A percentile compares a stretch with the other conserved stretches of the same genome.
phyloP scores from a whole-genome alignment of 2,329 filamentous ascomycete genomes.

The Arthrinium puccinioides region DNA sequence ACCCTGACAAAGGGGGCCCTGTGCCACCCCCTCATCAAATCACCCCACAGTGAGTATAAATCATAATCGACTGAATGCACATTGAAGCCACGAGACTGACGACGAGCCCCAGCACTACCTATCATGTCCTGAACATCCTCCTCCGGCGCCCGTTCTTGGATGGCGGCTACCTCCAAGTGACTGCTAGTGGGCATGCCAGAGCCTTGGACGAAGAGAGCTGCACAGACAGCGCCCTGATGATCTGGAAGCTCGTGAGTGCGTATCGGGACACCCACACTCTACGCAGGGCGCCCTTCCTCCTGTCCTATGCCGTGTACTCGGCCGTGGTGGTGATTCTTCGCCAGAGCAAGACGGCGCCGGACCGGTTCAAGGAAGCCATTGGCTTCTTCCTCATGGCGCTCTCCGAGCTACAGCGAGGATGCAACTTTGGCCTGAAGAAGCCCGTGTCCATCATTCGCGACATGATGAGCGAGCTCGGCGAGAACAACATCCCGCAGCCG shows the following conservation, averaged over 20 bases:
- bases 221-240: slow-evolving; percentile 35
- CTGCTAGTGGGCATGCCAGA: no score
- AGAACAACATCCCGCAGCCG: no score
- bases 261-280: slow-evolving; percentile 39
- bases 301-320: slow-evolving; percentile 49
- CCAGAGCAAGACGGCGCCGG: no score
- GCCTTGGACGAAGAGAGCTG: slow-evolving; percentile 38
- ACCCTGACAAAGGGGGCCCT: slow-evolving; percentile 16
- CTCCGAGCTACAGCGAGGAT: no score
- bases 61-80: no score
- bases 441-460: no score
- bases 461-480: no score
- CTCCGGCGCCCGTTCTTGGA: slow-evolving; percentile 46
- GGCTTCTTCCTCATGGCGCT: no score
- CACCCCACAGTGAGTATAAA: slow-evolving; percentile 27
- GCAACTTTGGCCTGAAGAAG: no score
- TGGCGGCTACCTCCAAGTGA: slow-evolving; percentile 38
- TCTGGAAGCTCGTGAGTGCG: slow-evolving; percentile 32
- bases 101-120: slow-evolving; percentile 29
- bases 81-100: slow-evolving; percentile 1
- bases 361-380: no score
- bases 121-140: slow-evolving; percentile 43
- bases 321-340: no score
- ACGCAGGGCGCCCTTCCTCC: slow-evolving; percentile 40
- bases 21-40: slow-evolving; percentile 37